Conservation (phyloP, 2,329 filamentous ascomycete species). For the Onygenales sp. region DNA sequence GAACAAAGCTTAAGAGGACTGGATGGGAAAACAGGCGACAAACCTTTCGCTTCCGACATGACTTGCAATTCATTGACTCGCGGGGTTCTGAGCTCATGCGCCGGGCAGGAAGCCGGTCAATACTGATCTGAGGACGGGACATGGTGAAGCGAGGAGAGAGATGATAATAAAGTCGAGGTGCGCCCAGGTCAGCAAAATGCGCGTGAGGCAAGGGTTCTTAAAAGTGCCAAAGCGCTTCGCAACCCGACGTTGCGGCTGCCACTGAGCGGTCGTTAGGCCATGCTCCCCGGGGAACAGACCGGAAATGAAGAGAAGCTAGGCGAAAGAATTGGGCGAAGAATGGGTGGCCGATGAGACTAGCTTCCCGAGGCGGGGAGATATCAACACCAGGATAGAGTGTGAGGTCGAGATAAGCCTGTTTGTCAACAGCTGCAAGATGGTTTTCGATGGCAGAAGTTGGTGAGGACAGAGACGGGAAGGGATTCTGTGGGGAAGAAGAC, state of each 20-base stretch:
- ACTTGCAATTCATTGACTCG: slow-evolving; percentile 94
- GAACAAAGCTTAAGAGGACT: not conserved
- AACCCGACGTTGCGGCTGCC: too few species aligned
- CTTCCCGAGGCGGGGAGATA: too few species aligned
- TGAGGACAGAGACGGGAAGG: not conserved
- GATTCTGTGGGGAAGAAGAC: not conserved
- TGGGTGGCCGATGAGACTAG: too few species aligned
- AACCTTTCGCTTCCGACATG: slow-evolving; percentile 85
- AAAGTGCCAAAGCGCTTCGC: too few species aligned
- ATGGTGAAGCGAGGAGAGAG: slow-evolving; percentile 30
- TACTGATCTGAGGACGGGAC: slow-evolving; percentile 69
- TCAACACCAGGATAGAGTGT: not conserved
- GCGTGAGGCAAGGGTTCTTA: too few species aligned
- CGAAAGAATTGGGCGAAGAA: too few species aligned
- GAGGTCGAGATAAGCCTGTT: not conserved
- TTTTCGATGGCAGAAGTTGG: not conserved
- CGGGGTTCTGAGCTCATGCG: slow-evolving; percentile 65
- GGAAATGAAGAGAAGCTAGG: too few species aligned
- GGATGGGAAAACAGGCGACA: slow-evolving; percentile 14
- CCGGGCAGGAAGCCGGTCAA: slow-evolving; percentile 65
- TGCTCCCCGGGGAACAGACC: too few species aligned
- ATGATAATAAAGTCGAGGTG: too few species aligned
- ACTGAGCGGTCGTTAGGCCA: too few species aligned
- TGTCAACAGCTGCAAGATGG: not conserved
- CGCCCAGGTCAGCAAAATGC: too few species aligned